These are phyloP conservation scores for Calonectria pteridis DNA, from an alignment of 2,329 filamentous ascomycete species.

Conservation along the genomic window DNA sequence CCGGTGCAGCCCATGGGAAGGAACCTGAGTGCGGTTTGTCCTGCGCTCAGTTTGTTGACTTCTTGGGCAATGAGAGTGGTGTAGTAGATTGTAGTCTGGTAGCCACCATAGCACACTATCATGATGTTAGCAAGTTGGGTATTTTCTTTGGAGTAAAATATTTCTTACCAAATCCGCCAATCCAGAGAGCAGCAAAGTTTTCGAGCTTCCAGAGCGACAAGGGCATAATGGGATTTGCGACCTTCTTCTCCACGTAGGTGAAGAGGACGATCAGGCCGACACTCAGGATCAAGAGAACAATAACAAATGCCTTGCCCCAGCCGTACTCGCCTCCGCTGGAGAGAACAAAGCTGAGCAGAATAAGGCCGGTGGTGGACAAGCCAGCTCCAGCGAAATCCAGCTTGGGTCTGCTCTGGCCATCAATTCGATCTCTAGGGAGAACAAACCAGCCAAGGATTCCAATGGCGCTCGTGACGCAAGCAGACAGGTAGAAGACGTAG, in stretches of 20 bases:
- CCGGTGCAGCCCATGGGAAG: slow-evolving; percentile 21
- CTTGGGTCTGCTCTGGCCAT: slow-evolving; percentile 47
- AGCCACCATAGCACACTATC: slow-evolving; percentile 14
- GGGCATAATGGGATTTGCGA: slow-evolving; percentile 59
- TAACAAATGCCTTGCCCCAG: slow-evolving; percentile 59
- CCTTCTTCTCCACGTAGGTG: slow-evolving; percentile 56
- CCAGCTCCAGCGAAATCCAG: slow-evolving; percentile 57
- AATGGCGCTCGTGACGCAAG: slow-evolving; percentile 11
- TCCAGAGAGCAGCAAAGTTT: slow-evolving; percentile 60
- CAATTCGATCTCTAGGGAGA: slow-evolving; percentile 53
- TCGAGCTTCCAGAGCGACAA: slow-evolving; percentile 58
- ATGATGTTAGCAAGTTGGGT: background rate
- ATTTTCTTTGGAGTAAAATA: no score
- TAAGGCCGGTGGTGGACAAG: slow-evolving; percentile 56
- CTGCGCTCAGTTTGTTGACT: slow-evolving; percentile 25
- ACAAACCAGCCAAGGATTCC: slow-evolving; percentile 47
- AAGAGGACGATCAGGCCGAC: slow-evolving; percentile 54
- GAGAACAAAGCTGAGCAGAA: slow-evolving; percentile 58
- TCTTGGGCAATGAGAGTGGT: slow-evolving; percentile 25
- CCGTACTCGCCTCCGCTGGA: slow-evolving; percentile 60
- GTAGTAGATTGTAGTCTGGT: slow-evolving; percentile 25
- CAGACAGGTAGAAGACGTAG: slow-evolving; percentile 25
- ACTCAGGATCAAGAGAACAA: slow-evolving; percentile 54
- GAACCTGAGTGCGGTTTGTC: slow-evolving; percentile 18
- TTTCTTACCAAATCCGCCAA: slow-evolving; percentile 52